Evolutionary conservation across 352 stramenopile species (phyloP).

Genomic region (Globisporangium echinulatum): DNA sequence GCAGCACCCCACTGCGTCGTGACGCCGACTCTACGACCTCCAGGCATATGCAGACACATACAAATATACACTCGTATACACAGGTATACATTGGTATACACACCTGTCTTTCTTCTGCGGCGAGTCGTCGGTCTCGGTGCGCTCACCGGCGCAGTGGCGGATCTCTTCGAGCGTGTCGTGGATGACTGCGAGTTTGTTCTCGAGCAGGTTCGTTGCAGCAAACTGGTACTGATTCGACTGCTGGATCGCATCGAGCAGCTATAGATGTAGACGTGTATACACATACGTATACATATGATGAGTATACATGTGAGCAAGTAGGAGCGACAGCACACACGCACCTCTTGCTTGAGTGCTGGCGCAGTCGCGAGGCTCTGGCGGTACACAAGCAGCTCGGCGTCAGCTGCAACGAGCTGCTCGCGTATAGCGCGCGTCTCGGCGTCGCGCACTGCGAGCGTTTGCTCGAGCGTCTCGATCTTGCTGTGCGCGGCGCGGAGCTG

Average conservation of each 20-base stretch:
- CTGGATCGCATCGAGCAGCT: conserved; percentile 32
- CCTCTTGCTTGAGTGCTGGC: conserved; percentile 1
- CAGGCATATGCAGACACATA: too few species aligned
- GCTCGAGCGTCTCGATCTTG: conserved; percentile 26
- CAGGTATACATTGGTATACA: conserved; percentile 1
- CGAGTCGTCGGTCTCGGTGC: conserved; percentile 49
- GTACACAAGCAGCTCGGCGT: conserved; percentile 38
- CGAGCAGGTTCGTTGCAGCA: conserved; percentile 30
- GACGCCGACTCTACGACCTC: too few species aligned
- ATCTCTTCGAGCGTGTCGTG: conserved; percentile 62
- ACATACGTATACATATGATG: too few species aligned
- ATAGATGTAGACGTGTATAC: too few species aligned
- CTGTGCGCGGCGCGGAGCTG: conserved; percentile 13
- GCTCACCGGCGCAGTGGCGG: conserved; percentile 31
- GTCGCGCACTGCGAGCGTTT: conserved; percentile 19
- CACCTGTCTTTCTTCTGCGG: conserved; percentile 44
- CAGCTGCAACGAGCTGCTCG: conserved; percentile 36
- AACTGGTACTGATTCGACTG: conserved; percentile 22
- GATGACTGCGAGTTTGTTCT: conserved; percentile 48
- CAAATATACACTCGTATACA: too few species aligned
- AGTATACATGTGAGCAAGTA: too few species aligned
- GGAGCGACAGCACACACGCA: neutral
- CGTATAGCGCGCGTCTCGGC: conserved; percentile 24
- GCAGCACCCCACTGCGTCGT: too few species aligned
- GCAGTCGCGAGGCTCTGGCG: conserved; percentile 11